Base-by-base conservation (phyloP, 768 basidiomycete species). In the Leccinum arenicola region DNA sequence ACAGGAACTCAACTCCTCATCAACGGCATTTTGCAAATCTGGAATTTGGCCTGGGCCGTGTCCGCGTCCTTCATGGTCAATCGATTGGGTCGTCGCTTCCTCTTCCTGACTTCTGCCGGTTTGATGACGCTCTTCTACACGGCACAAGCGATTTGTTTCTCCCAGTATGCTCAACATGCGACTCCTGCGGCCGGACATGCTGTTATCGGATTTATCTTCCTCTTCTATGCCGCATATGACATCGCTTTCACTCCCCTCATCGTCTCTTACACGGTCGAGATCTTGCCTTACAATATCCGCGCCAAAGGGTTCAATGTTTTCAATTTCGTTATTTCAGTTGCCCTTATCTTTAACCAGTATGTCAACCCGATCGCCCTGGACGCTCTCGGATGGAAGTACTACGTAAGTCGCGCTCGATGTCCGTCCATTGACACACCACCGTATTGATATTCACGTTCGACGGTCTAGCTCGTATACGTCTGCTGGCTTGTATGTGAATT, bases 321-420 rank as follows among this genome's bases (percentile, higher is more conserved):
- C 80, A 89, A 84, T 75, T 88, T 94, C 70, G 75, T 82, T 59
- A 83, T 91, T 70, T 91, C 89, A 12, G 64, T 88, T 56, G 82
- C 91, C 6, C 84, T 94, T 64, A 89, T 95, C 73, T 91, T 95
- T 75, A 93, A 93, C 71, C 91, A 92, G 74, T 91, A 93, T 68
- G 84, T 87, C 71, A 93, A 93, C 77, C 92, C 91, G 36, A 82
- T 91, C 70, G 90, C 89, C 35, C 77, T 92, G 47, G 78, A 79
- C 6, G 58, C 68, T 38, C 76, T 92, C 52, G 76, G 69, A 56
- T 92, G 91, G 91, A 90, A 86, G 69, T 92, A 91, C 78, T 90
- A 90, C 70, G 80, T 84, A 56, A 54, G 81, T 74, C 6, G 14
- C 4, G 15, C 11, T 52, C 19, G 21, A 6, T 31, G 10, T 38